Base-by-base conservation (phyloP, 1,284 basidiomycete genomes). In the Inonotus obliquus region DNA sequence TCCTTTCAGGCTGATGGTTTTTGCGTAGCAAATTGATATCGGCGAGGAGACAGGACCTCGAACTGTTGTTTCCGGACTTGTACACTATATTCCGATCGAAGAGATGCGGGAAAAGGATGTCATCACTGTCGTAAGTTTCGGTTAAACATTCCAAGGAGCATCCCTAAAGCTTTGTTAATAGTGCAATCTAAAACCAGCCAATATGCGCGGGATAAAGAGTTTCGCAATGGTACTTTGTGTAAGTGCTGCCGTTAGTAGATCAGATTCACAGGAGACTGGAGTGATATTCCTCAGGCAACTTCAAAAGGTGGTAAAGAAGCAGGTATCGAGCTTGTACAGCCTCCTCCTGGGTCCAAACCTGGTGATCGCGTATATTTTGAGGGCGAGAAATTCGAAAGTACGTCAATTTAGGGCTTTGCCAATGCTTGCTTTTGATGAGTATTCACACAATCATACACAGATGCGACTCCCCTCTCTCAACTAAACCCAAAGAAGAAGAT, bases 401-500 rank as follows among this genome's bases (percentile, higher is more conserved):
- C 67, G 84, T 74, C 17, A 66, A 14, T 4, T 27, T 41, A 49
- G 59, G 44, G 57, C 14, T 4, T 41, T 37, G 3, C 52, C 52
- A 37, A 7, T 37, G 47, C 55, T 38, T 56, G 56, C 63, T 37
- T 17, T 39, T 11, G 44, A 44, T 60, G 17, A 44, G n/a, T 25
- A 56, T 21, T n/a, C 49, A 19, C 57, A n/a, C 48, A 52, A 7
- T 7, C 66, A n/a, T n/a, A n/a, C n/a, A n/a, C n/a, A 94, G 91
- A 80, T 68, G 84, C 81, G 1, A 81, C 79, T 27, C 90, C 94
- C 1, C 77, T 96, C 45, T 73, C 87, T 2, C 91, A 94, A 69
- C 80, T 98, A 65, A 97, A 96, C 75, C 95, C 95, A 10, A 98
- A 98, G 79, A 97, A 96, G 79, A 98, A 98, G 78, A 91, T 97